A percentile compares a stretch with the other conserved stretches of the same genome.
Conservation (phyloP, 2,329 filamentous ascomycete species). For the Aureobasidium sp. region DNA sequence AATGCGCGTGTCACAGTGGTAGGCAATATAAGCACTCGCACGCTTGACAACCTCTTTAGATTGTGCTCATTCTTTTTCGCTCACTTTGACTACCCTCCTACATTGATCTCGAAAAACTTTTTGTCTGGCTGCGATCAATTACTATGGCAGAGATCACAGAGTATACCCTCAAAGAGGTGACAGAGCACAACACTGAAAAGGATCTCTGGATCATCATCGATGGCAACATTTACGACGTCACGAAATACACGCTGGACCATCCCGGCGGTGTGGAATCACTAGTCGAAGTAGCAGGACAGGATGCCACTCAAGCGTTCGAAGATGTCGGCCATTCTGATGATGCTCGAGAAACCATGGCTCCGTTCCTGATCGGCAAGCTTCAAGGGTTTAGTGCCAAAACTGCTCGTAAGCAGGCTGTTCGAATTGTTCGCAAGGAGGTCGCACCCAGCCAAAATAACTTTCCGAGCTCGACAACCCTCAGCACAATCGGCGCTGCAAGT, state of each 20-base stretch:
- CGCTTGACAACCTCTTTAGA: not conserved
- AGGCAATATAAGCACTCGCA: conserved; percentile 6
- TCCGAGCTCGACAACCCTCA: not conserved
- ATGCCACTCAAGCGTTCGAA: conserved; percentile 88
- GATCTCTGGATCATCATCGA: conserved; percentile 98
- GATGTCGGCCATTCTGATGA: conserved; percentile 58
- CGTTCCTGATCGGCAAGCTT: conserved; percentile 33
- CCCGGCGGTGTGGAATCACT: conserved; percentile 89
- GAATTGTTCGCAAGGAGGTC: conserved; percentile 18
- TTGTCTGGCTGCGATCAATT: no score
- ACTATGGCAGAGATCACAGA: conserved; percentile 3
- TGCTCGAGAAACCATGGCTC: conserved; percentile 36
- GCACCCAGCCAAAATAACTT: conserved; percentile 11
- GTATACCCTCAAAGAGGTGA: conserved; percentile 80
- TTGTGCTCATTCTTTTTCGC: not conserved
- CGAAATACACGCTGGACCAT: conserved; percentile 92
- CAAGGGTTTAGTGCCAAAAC: conserved; percentile 20
- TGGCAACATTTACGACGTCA: conserved; percentile 79
- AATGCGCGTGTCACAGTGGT: not conserved
- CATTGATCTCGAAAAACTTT: not conserved
- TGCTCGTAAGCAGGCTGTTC: conserved; percentile 9
- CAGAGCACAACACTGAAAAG: conserved; percentile 94
- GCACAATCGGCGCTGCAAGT: conserved; percentile 1
- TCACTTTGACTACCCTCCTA: not conserved
- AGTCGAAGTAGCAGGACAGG: conserved; percentile 92